A percentile compares a stretch with the other conserved stretches of the same genome.
These are phyloP conservation scores for Coemansia pectinata DNA, from an alignment of 192 early-diverging fungal species.

Conservation along the genomic window DNA sequence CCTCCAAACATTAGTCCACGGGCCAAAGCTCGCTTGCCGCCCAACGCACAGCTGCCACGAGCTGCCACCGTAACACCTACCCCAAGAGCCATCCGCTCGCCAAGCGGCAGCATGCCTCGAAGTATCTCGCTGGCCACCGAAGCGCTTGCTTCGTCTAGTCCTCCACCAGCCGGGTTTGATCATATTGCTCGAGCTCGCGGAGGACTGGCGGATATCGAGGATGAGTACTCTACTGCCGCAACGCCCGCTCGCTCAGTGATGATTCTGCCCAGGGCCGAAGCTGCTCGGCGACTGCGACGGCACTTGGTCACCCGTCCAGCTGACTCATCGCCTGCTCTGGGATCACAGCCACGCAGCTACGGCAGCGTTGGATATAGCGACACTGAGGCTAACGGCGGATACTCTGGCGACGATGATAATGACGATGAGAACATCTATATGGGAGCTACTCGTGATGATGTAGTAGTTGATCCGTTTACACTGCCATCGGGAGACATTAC, in stretches of 20 bases:
- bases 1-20: constrained; percentile 1
- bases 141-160: constrained; percentile 22
- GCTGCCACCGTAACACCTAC: constrained; percentile 11
- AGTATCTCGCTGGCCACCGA: constrained; percentile 36
- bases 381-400: constrained; percentile 19
- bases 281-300: constrained; percentile 67
- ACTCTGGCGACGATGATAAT: constrained; percentile 26
- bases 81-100: constrained; percentile 11
- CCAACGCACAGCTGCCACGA: constrained; percentile 33
- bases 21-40: constrained; percentile 17
- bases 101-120: constrained; percentile 11
- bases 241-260: constrained; percentile 25
- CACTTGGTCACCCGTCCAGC: constrained; percentile 67
- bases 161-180: constrained; percentile 11
- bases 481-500: constrained; percentile 78
- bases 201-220: constrained; percentile 14
- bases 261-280: constrained; percentile 44
- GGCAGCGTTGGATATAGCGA: constrained; percentile 22
- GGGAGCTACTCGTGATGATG: constrained; percentile 10
- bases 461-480: constrained; percentile 54
- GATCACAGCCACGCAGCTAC: constrained; percentile 51
- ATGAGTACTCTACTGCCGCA: not conserved
- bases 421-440: constrained; percentile 4
- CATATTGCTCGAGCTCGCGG: not conserved
- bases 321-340: constrained; percentile 26